These are phyloP conservation scores for Flaveria bidentis DNA, from an alignment of 129 eudicot genomes.

Conservation along the genomic window DNA sequence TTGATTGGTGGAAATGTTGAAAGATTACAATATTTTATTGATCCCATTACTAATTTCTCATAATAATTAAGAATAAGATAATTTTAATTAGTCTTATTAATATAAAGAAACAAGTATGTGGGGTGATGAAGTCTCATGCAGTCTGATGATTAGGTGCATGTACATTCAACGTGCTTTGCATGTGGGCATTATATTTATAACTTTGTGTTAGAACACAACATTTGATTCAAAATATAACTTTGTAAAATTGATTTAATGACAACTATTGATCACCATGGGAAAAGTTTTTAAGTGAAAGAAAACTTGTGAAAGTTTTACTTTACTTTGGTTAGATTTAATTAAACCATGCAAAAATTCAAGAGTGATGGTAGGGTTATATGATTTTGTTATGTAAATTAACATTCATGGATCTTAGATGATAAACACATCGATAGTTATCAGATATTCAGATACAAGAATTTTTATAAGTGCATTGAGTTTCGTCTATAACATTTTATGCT, in stretches of 20 bases:
- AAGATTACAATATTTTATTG: constrained; percentile 1
- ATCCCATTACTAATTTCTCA: background rate
- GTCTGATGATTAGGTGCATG: constrained; percentile 34
- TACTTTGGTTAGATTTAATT: too few species aligned
- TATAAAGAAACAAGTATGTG: constrained; percentile 7
- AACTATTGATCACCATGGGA: too few species aligned
- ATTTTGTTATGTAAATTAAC: too few species aligned
- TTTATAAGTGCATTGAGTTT: too few species aligned
- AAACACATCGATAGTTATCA: too few species aligned
- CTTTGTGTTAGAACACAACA: background rate
- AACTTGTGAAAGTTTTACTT: too few species aligned
- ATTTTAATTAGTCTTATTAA: constrained; percentile 11
- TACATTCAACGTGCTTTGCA: constrained; percentile 29
- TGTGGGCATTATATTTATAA: constrained; percentile 24
- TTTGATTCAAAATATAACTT: background rate
- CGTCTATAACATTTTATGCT: too few species aligned
- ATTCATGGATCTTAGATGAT: too few species aligned
- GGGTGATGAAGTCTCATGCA: constrained; percentile 32
- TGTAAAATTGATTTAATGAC: background rate
- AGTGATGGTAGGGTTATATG: too few species aligned
- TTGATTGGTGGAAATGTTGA: constrained; percentile 18
- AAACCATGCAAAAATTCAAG: too few species aligned
- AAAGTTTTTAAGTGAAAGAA: too few species aligned
- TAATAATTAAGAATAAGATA: constrained; percentile 9
- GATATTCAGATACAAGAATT: too few species aligned